phyloP scores from a whole-genome alignment of 345 rosid species.

The rapeseed (Brassica napus) region DNA sequence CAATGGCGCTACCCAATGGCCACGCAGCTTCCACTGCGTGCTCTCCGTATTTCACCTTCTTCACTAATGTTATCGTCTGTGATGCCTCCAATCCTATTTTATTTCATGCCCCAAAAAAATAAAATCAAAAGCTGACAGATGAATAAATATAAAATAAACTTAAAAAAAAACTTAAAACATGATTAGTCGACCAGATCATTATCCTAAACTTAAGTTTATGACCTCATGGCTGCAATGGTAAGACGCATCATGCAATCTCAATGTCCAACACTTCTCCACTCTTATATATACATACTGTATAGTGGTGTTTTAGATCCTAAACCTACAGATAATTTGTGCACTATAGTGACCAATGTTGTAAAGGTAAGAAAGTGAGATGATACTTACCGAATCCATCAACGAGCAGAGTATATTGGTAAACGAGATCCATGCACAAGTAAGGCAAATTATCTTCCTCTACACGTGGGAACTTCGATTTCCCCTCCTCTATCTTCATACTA shows the following conservation, averaged over 20 bases:
- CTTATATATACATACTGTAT: not conserved
- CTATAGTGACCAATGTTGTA: not conserved
- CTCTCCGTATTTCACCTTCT: conserved; percentile 67
- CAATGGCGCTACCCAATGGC: conserved; percentile 98
- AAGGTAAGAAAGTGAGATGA: not conserved
- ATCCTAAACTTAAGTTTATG: not conserved
- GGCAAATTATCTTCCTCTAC: conserved; percentile 64
- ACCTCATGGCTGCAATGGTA: too few species aligned
- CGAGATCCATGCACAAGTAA: conserved; percentile 92
- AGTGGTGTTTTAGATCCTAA: not conserved
- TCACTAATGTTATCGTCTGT: conserved; percentile 82
- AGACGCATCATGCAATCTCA: not conserved
- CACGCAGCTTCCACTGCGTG: conserved; percentile 92
- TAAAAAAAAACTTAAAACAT: not conserved
- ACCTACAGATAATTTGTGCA: not conserved
- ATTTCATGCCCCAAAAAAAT: not conserved
- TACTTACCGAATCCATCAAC: conserved; percentile 84
- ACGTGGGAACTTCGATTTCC: conserved; percentile 49
- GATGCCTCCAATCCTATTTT: conserved; percentile 65
- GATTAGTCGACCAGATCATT: not conserved
- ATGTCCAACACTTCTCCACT: not conserved
- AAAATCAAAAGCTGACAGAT: not conserved
- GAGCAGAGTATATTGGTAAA: conserved; percentile 79
- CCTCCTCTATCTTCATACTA: conserved; percentile 64
- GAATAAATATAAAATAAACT: not conserved